These are phyloP conservation scores for Globisporangium cystogenes DNA, from an alignment of 352 stramenopile species.

Conservation along the genomic window DNA sequence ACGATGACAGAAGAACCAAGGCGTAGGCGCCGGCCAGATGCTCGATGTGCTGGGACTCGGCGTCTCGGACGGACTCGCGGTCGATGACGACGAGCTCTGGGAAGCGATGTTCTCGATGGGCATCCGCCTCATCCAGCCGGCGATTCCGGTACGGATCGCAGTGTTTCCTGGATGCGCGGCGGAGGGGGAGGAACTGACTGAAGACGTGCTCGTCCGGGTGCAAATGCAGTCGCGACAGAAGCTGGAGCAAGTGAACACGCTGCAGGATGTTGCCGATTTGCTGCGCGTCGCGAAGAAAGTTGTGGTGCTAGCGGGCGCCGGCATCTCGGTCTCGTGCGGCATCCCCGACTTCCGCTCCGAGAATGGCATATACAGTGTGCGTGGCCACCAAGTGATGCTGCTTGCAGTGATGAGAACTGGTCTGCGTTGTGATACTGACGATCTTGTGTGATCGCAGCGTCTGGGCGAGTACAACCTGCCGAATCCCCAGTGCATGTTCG, in stretches of 20 bases:
- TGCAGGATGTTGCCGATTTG: constrained; percentile 73
- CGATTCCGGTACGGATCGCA: constrained; percentile 31
- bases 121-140: constrained; percentile 69
- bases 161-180: too few species aligned
- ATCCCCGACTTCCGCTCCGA: constrained; percentile 98
- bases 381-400: constrained; percentile 13
- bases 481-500: constrained; percentile 86
- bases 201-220: not conserved
- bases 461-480: constrained; percentile 78
- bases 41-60: constrained; percentile 72
- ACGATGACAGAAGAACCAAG: constrained; percentile 43
- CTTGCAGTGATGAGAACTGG: not conserved
- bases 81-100: constrained; percentile 82
- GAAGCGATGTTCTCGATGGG: constrained; percentile 84
- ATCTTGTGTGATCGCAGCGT: constrained; percentile 23
- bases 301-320: constrained; percentile 91
- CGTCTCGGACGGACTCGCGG: constrained; percentile 65
- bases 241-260: constrained; percentile 43
- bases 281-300: constrained; percentile 84
- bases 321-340: constrained; percentile 95
- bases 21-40: constrained; percentile 59
- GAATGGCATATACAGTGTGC: constrained; percentile 88
- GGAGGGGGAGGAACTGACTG: not conserved
- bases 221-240: constrained; percentile 38
- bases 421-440: not conserved